Conservation (phyloP, 2,329 filamentous ascomycete genomes). For the Periglandula ipomoeae region DNA sequence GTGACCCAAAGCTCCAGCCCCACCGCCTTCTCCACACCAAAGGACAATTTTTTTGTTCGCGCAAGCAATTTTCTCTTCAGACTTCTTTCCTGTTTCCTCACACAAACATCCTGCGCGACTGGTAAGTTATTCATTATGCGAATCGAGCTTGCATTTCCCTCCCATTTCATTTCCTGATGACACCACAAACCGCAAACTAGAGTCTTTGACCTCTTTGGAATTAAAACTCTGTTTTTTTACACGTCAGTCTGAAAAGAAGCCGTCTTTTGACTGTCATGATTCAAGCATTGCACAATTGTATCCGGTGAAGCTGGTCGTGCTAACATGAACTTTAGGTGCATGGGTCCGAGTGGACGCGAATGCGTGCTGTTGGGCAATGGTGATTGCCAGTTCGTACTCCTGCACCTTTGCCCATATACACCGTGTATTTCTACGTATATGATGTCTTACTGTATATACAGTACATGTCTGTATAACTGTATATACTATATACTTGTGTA, state of each 20-base stretch:
- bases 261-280: constrained; percentile 5
- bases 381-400: too few species aligned
- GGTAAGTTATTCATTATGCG: constrained; percentile 13
- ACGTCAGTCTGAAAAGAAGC: constrained; percentile 78
- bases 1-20: constrained; percentile 5
- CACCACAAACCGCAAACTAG: constrained; percentile 86
- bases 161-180: constrained; percentile 55
- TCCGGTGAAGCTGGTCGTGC: constrained; percentile 10
- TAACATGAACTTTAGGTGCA: constrained; percentile 14
- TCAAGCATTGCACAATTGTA: constrained; percentile 1
- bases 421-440: too few species aligned
- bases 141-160: constrained; percentile 1
- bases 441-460: too few species aligned
- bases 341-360: constrained; percentile 9
- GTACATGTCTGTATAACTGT: too few species aligned
- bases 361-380: not conserved
- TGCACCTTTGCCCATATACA: too few species aligned
- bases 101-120: constrained; percentile 5
- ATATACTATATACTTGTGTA: too few species aligned
- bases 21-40: constrained; percentile 14
- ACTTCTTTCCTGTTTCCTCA: constrained; percentile 8
- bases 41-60: constrained; percentile 17
- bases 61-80: constrained; percentile 17
- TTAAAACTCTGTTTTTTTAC: constrained; percentile 77
- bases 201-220: constrained; percentile 84